phyloP scores from a whole-genome alignment of 2,329 filamentous ascomycete species.

The Fusarium sterilihyphosum region DNA sequence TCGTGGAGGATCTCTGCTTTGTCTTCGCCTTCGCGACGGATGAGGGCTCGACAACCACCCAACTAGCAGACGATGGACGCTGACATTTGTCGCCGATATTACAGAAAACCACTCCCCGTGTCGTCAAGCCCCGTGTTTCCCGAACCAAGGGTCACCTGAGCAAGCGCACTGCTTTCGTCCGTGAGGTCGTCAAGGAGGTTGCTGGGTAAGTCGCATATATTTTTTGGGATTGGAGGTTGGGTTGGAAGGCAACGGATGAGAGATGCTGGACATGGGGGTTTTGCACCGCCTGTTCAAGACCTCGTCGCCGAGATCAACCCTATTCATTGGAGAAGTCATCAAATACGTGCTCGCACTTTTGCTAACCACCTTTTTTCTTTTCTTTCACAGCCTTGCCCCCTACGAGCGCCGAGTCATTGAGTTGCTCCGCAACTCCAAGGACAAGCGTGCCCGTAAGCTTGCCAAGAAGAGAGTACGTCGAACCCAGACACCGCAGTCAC shows the following conservation, averaged over 20 bases:
- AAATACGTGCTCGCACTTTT: neutral
- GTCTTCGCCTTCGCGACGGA: conserved; percentile 43
- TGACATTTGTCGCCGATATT: conserved; percentile 57
- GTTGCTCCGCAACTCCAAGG: conserved; percentile 98
- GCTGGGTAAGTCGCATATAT: conserved; percentile 74
- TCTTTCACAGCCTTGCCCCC: conserved; percentile 74
- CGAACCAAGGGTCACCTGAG: conserved; percentile 94
- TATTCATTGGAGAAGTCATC: neutral
- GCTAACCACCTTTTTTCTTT: conserved; percentile 41
- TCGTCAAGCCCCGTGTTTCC: conserved; percentile 80
- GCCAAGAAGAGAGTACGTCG: conserved; percentile 95
- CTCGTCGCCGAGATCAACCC: neutral
- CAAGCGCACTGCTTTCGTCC: conserved; percentile 96
- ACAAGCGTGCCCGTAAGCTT: conserved; percentile 99
- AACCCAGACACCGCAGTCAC: neutral
- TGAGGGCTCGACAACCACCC: conserved; percentile 29
- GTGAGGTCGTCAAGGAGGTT: conserved; percentile 98
- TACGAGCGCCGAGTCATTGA: conserved; percentile 99
- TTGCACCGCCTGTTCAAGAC: neutral
- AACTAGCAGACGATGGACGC: conserved; percentile 69
- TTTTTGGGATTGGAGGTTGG: neutral
- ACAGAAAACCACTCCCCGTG: conserved; percentile 85
- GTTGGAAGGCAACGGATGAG: neutral
- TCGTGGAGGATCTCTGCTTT: conserved; percentile 77
- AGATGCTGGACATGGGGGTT: neutral